Percentiles rank a stretch among this genome's conserved stretches.
These are phyloP conservation scores for Blepharisma undulans DNA, from an alignment of 169 alveolate species.

Conservation along the genomic window DNA sequence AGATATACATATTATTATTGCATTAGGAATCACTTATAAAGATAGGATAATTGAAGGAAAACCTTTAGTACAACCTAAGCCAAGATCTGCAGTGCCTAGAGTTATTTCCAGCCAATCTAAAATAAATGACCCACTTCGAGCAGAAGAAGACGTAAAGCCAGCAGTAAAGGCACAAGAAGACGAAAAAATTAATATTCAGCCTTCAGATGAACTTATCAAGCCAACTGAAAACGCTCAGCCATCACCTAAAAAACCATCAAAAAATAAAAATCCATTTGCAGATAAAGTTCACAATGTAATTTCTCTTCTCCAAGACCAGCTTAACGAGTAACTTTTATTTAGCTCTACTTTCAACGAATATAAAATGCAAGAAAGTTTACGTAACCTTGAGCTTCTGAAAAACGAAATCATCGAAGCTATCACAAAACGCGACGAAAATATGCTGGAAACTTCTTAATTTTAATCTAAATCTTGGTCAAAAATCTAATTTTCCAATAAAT, in stretches of 20 bases:
- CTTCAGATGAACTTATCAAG: not conserved
- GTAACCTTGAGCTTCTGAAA: not conserved
- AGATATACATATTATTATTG: conserved; percentile 51
- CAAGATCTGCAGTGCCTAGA: not conserved
- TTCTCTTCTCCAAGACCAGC: not conserved
- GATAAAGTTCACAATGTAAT: not conserved
- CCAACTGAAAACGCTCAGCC: not conserved
- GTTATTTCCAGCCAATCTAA: not conserved
- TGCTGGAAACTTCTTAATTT: not conserved
- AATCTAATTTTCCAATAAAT: not conserved
- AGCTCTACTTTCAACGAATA: not conserved
- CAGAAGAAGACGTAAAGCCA: not conserved
- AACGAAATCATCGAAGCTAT: not conserved
- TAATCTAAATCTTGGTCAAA: not conserved
- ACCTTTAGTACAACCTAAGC: not conserved
- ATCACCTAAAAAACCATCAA: not conserved
- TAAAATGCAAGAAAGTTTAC: not conserved
- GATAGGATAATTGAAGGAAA: not conserved
- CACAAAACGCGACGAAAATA: not conserved
- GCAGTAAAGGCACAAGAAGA: not conserved
- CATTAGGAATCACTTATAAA: conserved; percentile 42
- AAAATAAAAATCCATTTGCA: not conserved
- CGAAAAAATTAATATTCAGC: not conserved
- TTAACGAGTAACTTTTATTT: not conserved
- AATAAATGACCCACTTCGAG: not conserved